Evolutionary conservation across 2,329 filamentous ascomycete genomes (phyloP).

Genomic region (Spiromastix sp.): DNA sequence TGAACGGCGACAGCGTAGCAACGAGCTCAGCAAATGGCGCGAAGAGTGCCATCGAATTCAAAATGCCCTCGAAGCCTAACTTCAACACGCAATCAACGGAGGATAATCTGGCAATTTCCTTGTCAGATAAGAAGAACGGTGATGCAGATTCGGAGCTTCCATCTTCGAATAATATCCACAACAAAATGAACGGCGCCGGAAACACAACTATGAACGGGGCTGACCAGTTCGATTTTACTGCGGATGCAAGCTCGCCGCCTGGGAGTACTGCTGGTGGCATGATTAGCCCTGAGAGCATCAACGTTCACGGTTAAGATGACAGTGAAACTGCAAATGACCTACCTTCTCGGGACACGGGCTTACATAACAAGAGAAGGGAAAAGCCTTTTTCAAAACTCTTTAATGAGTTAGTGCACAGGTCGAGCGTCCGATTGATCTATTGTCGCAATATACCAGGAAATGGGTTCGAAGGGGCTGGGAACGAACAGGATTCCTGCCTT

Average conservation of each 20-base stretch:
- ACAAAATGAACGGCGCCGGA: constrained; percentile 26
- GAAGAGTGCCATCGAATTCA: constrained; percentile 11
- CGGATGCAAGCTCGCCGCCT: constrained; percentile 4
- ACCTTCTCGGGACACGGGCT: too few relatives aligned
- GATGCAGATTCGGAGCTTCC: constrained; percentile 4
- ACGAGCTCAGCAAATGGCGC: constrained; percentile 26
- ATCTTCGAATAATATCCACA: constrained; percentile 9
- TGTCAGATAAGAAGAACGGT: constrained; percentile 9
- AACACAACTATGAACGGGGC: constrained; percentile 46
- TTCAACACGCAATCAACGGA: constrained; percentile 16
- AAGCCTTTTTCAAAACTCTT: too few relatives aligned
- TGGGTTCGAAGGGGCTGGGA: too few relatives aligned
- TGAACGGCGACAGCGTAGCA: constrained; percentile 23
- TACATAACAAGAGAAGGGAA: too few relatives aligned
- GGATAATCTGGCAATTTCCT: constrained; percentile 6
- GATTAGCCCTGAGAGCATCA: constrained; percentile 76
- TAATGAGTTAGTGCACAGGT: too few relatives aligned
- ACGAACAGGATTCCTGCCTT: too few relatives aligned
- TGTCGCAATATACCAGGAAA: too few relatives aligned
- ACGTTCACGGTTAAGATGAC: constrained; percentile 29
- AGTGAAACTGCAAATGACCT: too few relatives aligned
- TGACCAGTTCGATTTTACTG: constrained; percentile 46
- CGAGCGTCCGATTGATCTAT: too few relatives aligned
- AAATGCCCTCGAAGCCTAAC: constrained; percentile 46
- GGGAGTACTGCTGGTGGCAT: constrained; percentile 46